A percentile compares a stretch with the other conserved stretches of the same genome.
phyloP scores from a whole-genome alignment of 2,329 filamentous ascomycete species.

The Cordyceps cicadae region DNA sequence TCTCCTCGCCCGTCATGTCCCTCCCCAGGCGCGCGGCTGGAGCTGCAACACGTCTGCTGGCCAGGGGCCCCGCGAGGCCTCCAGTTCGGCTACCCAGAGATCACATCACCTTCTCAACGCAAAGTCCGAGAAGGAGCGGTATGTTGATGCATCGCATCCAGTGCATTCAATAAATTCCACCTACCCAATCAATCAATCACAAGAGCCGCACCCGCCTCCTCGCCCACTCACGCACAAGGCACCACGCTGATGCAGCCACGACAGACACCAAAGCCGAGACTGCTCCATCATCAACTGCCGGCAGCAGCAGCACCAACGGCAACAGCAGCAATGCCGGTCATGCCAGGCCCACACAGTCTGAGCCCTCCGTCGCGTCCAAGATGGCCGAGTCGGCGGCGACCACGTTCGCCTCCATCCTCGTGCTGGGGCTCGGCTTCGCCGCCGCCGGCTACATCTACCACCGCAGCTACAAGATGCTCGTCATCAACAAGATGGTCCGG shows the following conservation, averaged over 20 bases:
- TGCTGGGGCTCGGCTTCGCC: slow-evolving; percentile 58
- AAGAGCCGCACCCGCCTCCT: too few species aligned
- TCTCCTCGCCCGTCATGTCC: not conserved
- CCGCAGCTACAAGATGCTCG: slow-evolving; percentile 77
- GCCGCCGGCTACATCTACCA: slow-evolving; percentile 71
- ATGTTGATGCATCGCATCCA: slow-evolving; percentile 11
- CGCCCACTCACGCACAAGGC: not conserved
- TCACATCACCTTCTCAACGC: slow-evolving; percentile 21
- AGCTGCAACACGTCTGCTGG: not conserved
- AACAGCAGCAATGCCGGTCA: not conserved
- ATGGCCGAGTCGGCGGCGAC: slow-evolving; percentile 70
- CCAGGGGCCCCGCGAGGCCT: not conserved
- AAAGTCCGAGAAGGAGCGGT: slow-evolving; percentile 20
- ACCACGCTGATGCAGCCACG: not conserved
- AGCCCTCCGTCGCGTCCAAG: slow-evolving; percentile 41
- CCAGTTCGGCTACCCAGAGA: not conserved
- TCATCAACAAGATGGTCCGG: slow-evolving; percentile 85
- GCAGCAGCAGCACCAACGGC: not conserved
- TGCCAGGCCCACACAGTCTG: slow-evolving; percentile 11
- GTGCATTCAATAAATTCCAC: not conserved
- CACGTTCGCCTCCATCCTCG: slow-evolving; percentile 64
- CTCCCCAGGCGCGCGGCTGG: not conserved
- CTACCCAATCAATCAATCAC: not conserved
- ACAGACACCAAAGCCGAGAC: slow-evolving; percentile 2
- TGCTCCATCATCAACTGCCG: not conserved